These are phyloP conservation scores for Fusarium napiforme DNA, from an alignment of 2,329 filamentous ascomycete genomes.

Conservation along the genomic window DNA sequence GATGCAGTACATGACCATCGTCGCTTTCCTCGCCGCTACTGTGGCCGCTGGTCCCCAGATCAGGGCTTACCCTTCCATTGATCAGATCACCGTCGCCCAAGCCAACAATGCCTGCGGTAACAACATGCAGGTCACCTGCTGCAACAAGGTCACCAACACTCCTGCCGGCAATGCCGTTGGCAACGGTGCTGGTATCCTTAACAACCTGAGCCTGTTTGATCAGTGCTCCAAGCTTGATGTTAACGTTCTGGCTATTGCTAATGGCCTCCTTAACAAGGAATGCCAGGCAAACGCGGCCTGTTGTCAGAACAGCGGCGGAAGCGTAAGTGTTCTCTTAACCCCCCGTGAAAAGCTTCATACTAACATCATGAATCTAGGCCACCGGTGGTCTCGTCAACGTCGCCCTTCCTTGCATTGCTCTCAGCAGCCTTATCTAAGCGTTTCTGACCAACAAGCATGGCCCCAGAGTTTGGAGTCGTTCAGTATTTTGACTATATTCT, in stretches of 20 bases:
- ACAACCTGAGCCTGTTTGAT: not conserved
- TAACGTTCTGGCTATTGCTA: not conserved
- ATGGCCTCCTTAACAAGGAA: conserved; percentile 8
- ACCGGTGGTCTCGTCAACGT: conserved; percentile 1
- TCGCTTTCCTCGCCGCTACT: conserved; percentile 8
- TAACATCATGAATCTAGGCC: not conserved
- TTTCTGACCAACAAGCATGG: not conserved
- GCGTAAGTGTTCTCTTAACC: not conserved
- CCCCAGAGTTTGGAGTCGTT: not conserved
- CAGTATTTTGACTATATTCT: not conserved
- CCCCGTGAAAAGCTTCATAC: fast-evolving
- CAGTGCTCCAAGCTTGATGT: conserved; percentile 10
- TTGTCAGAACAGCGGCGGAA: not conserved
- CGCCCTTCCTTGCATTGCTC: conserved; percentile 2
- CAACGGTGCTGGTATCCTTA: not conserved
- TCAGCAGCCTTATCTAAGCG: not conserved
- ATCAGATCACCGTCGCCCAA: not conserved
- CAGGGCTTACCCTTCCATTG: not conserved
- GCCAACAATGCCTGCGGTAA: conserved; percentile 2
- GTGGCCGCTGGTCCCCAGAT: not conserved
- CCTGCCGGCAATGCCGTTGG: not conserved
- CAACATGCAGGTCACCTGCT: conserved; percentile 8
- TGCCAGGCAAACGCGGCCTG: conserved; percentile 10
- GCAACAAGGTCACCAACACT: conserved; percentile 6
- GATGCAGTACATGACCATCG: not conserved